phyloP scores from a whole-genome alignment of 169 alveolate species.

The Plasmodium gallinaceum region DNA sequence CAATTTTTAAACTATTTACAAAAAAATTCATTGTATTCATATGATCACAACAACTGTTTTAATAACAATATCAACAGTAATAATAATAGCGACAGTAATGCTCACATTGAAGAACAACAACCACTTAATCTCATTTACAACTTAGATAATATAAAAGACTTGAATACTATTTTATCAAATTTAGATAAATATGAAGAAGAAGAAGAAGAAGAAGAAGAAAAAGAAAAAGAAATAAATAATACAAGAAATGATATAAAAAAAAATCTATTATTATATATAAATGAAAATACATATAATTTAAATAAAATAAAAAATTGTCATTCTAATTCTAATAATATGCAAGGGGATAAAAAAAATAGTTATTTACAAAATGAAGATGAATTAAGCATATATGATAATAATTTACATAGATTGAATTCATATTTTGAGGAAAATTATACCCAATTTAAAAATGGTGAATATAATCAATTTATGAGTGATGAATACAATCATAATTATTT shows the following conservation, averaged over 20 bases:
- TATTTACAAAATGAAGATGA: not conserved
- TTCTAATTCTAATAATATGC: not conserved
- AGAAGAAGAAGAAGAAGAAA: not conserved
- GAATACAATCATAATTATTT: no score
- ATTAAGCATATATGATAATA: not conserved
- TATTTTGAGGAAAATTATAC: not conserved
- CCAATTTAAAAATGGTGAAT: no score
- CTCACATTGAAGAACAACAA: no score
- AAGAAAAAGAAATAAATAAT: not conserved
- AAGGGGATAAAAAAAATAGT: conserved; percentile 30
- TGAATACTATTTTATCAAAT: conserved; percentile 16
- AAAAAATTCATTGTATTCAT: not conserved
- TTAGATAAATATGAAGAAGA: conserved; percentile 19
- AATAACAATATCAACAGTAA: not conserved
- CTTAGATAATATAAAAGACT: conserved; percentile 37
- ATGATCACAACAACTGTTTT: not conserved
- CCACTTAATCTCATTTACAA: not conserved
- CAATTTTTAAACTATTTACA: not conserved
- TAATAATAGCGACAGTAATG: no score
- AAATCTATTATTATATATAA: conserved; percentile 33
- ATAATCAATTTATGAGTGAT: no score
- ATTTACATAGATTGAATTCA: not conserved
- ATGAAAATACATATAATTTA: conserved; percentile 29
- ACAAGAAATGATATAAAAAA: not conserved
- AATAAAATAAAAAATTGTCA: not conserved